These are phyloP conservation scores for Escovopsis sp. DNA, from an alignment of 2,329 filamentous ascomycete genomes.

Conservation along the genomic window DNA sequence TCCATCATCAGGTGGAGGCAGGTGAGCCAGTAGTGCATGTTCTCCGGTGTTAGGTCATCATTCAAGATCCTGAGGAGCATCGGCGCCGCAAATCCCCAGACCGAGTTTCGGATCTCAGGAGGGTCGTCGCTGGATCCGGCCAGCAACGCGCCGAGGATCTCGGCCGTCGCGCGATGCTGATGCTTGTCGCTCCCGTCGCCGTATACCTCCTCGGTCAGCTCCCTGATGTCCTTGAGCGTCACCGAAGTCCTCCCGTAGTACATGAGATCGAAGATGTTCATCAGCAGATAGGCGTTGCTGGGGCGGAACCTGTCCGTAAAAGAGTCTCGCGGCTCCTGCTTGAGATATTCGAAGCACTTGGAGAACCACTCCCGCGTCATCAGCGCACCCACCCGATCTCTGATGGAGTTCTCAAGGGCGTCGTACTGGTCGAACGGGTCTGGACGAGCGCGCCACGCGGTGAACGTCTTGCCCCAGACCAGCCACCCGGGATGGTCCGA, in stretches of 20 bases:
- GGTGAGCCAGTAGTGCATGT: conserved; percentile 85
- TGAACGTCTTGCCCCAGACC: conserved; percentile 82
- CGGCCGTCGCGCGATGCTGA: conserved; percentile 87
- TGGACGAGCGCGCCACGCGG: conserved; percentile 61
- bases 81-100: conserved; percentile 85
- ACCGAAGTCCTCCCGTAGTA: conserved; percentile 62
- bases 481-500: conserved; percentile 90
- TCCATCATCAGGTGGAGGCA: conserved; percentile 83
- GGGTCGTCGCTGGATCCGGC: conserved; percentile 68
- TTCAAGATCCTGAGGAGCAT: conserved; percentile 73
- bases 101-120: conserved; percentile 53
- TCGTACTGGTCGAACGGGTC: conserved; percentile 59
- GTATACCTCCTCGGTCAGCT: conserved; percentile 62
- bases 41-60: conserved; percentile 90
- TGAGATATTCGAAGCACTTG: conserved; percentile 82
- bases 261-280: conserved; percentile 82
- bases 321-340: conserved; percentile 82
- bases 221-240: conserved; percentile 77
- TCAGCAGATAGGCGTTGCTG: conserved; percentile 71
- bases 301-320: conserved; percentile 78
- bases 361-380: conserved; percentile 76
- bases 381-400: conserved; percentile 64
- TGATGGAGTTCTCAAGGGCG: conserved; percentile 57
- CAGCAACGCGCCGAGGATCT: conserved; percentile 79
- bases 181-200: conserved; percentile 94